phyloP scores from a whole-genome alignment of 768 basidiomycete species.

The Suillus sp. region DNA sequence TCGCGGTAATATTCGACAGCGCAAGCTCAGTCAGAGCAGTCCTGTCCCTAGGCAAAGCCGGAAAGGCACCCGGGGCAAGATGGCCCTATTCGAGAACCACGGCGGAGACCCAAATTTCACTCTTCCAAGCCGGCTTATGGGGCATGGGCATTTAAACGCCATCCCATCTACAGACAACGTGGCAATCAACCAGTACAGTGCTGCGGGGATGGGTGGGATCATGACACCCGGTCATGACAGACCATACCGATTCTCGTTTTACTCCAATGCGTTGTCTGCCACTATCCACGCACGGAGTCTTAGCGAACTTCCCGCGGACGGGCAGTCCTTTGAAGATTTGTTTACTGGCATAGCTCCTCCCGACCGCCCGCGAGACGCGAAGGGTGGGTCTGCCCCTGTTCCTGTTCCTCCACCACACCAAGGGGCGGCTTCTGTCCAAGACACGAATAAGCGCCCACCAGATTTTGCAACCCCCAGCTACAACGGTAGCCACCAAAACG shows the following conservation, averaged over 20 bases:
- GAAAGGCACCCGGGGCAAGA: conserved; percentile 72
- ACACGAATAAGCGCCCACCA: neutral
- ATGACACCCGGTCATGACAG: conserved; percentile 69
- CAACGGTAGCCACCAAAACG: conserved; percentile 14
- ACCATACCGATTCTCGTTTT: conserved; percentile 98
- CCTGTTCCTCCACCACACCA: conserved; percentile 7
- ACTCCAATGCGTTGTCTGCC: conserved; percentile 87
- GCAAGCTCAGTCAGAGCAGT: conserved; percentile 86
- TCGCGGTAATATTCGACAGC: conserved; percentile 56
- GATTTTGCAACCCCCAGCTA: conserved; percentile 9
- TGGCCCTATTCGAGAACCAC: conserved; percentile 84
- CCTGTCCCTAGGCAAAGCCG: conserved; percentile 62
- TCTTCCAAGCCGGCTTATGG: conserved; percentile 42
- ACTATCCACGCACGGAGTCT: conserved; percentile 95
- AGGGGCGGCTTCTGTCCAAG: neutral
- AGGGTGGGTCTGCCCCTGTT: conserved; percentile 15
- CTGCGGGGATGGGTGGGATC: conserved; percentile 32
- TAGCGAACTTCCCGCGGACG: conserved; percentile 91
- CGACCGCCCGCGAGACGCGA: conserved; percentile 14
- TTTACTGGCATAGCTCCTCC: conserved; percentile 57
- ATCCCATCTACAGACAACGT: conserved; percentile 48
- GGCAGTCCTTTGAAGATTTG: conserved; percentile 89
- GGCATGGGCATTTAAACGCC: conserved; percentile 35
- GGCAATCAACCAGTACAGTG: conserved; percentile 17
- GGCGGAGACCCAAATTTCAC: conserved; percentile 50